Conservation (phyloP, 192 early-diverging fungal genomes). For the Coemansia sp. region DNA sequence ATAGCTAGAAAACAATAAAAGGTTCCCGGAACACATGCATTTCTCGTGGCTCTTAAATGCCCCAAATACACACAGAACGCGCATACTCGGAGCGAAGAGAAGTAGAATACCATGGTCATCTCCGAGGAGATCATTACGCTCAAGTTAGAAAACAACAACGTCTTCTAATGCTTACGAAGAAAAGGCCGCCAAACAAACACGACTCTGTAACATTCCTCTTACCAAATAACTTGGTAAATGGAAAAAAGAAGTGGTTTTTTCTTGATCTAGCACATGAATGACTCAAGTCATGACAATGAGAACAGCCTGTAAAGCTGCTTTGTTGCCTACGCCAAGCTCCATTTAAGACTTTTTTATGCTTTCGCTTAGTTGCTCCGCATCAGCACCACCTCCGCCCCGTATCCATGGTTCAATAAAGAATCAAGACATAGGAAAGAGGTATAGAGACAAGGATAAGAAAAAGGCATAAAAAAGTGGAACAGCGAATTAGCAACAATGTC, state of each 20-base stretch:
- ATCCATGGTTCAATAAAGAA: background rate
- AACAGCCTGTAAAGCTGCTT: constrained; percentile 48
- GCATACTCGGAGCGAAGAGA: background rate
- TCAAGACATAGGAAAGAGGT: background rate
- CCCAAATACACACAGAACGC: constrained; percentile 1
- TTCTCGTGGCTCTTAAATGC: background rate
- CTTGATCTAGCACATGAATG: constrained; percentile 54
- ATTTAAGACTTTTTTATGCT: background rate
- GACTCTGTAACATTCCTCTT: background rate
- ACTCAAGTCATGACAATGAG: constrained; percentile 56
- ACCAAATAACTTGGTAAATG: background rate
- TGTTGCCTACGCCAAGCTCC: constrained; percentile 26
- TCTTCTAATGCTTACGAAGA: background rate
- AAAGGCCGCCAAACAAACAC: background rate
- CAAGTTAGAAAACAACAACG: background rate
- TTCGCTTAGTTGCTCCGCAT: no score
- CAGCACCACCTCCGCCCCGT: no score
- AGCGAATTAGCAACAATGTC: constrained; percentile 44
- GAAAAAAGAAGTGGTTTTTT: background rate
- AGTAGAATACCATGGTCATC: constrained; percentile 7
- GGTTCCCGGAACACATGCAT: background rate
- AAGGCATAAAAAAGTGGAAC: background rate
- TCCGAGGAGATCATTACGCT: background rate
- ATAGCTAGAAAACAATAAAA: background rate
- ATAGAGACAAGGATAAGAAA: background rate